Evolutionary conservation across 1,139 yeast species (phyloP), one percentile per base, ranked within the genome.

Genomic region (Scheffersomyces illinoinensis): DNA sequence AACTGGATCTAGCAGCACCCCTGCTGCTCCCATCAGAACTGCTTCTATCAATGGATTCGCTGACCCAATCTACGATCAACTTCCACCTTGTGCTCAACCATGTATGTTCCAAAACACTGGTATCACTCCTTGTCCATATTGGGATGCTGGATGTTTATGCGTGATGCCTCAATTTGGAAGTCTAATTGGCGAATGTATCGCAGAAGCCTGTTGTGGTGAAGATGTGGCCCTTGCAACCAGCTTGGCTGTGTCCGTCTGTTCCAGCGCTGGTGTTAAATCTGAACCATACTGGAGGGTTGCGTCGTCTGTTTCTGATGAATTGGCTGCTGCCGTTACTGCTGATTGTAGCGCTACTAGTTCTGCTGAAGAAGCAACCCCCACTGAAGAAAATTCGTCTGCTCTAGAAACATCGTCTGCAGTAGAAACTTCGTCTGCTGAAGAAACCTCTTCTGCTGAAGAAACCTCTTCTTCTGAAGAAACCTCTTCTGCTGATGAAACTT

Each of bases 121-220:
- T 12, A 63, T 66, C 54, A 76, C 78, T n/a, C 79, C 79, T 51
- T 79, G 83, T 66, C 83, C 83, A 53, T 78, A 78, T 71, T 79
- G 83, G 83, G 83, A 79, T 64, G 76, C 84, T 53, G 84, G 84
- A n/a, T 78, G 84, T 67, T 71, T 79, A 62, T 80, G 84, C 69
- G 81, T 78, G 39, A 79, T 75, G 73, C 70, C 76, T 39, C 67
- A 65, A 54, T 75, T 69, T 64, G 66, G 67, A n/a, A 73, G 72
- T 43, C 56, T 61, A 51, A 70, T 74, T 53, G 78, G 73, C 50
- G 63, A 66, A 52, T 76, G 79, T 66, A 69, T 76, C 49, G 76
- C 73, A 53, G 61, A 66, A 18, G 59, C 61, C 33, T 76, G 79
- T 64, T 52, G 53, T 17, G 77, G 75, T 53, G 17, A 55, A 1